phyloP scores from a whole-genome alignment of 768 basidiomycete species.

The Xerocomus spinulosus region DNA sequence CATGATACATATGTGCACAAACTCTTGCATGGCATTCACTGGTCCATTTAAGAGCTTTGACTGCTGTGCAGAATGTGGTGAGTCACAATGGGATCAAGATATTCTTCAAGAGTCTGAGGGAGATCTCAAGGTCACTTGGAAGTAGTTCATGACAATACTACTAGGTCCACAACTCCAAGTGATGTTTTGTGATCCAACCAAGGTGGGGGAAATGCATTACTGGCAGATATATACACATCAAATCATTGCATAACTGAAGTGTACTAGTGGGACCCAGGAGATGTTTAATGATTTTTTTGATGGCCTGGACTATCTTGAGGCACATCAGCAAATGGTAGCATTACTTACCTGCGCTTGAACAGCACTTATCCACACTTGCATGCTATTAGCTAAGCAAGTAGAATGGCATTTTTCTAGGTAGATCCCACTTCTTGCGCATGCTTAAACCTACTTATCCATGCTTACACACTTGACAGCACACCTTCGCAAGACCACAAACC shows the following conservation, averaged over 20 bases:
- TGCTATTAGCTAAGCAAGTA: too few species aligned
- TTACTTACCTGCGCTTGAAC: too few species aligned
- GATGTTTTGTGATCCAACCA: not conserved
- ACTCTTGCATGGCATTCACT: not conserved
- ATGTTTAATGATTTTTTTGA: not conserved
- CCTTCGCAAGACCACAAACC: too few species aligned
- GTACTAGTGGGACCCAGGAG: not conserved
- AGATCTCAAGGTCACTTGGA: not conserved
- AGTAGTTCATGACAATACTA: not conserved
- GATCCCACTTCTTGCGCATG: too few species aligned
- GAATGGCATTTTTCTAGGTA: too few species aligned
- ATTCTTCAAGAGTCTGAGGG: not conserved
- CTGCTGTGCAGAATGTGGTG: not conserved
- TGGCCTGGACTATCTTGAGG: not conserved
- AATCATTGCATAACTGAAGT: not conserved
- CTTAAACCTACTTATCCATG: too few species aligned
- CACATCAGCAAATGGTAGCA: too few species aligned
- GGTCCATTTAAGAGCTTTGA: not conserved
- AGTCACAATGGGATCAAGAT: not conserved
- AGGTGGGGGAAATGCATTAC: not conserved
- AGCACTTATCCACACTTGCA: too few species aligned
- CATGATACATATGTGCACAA: not conserved
- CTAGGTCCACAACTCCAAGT: not conserved
- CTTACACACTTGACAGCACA: too few species aligned
- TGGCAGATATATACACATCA: not conserved